Conservation (phyloP, 495 filamentous ascomycete genomes). For the Aspergillus funiculosus region DNA sequence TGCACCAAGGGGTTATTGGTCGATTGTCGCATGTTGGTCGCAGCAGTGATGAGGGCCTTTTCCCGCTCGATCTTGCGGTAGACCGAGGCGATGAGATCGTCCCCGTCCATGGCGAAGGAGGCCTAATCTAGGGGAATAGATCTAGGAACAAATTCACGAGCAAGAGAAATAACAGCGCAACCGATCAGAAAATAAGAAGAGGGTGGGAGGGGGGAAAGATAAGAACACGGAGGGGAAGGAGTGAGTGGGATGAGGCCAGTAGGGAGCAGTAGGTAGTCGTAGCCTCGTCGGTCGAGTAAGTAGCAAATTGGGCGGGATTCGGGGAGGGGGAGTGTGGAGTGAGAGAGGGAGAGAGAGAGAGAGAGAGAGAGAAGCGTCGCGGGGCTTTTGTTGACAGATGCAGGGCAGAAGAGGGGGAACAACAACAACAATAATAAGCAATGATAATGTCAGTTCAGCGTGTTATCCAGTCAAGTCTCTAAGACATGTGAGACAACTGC, state of each 20-base stretch:
- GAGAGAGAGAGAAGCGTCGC: constrained; percentile 22
- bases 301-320: constrained; percentile 24
- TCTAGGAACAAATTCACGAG: constrained; percentile 4
- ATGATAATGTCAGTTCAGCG: constrained; percentile 6
- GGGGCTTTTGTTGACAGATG: constrained; percentile 40
- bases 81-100: constrained; percentile 81
- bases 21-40: constrained; percentile 88
- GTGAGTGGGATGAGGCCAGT: constrained; percentile 5
- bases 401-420: constrained; percentile 24
- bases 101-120: constrained; percentile 46
- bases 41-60: constrained; percentile 89
- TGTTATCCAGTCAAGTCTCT: not conserved
- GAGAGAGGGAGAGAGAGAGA: no score
- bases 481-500: constrained; percentile 9
- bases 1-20: constrained; percentile 88
- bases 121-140: constrained; percentile 1
- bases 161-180: constrained; percentile 1
- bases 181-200: not conserved
- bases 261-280: not conserved
- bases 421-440: constrained; percentile 27
- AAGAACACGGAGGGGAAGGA: not conserved
- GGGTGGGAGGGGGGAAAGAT: not conserved
- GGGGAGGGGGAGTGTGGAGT: constrained; percentile 5
- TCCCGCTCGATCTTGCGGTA: constrained; percentile 97
- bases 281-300: no score